These are phyloP conservation scores for Fusarium dimerum DNA, from an alignment of 2,329 filamentous ascomycete species.

Conservation along the genomic window DNA sequence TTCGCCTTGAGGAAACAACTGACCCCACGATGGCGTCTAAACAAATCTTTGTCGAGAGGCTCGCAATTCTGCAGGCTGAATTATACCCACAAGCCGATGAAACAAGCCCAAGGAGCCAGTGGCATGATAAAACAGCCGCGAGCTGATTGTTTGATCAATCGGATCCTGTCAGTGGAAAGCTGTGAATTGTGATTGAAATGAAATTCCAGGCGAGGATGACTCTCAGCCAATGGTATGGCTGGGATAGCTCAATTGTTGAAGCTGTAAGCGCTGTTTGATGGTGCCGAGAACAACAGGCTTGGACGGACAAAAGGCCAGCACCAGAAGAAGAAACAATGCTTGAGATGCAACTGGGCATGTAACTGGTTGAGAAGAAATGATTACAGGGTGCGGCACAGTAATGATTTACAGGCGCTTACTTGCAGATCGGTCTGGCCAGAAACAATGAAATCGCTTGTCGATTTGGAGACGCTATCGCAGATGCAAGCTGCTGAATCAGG, in stretches of 20 bases:
- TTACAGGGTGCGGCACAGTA: conserved; percentile 25
- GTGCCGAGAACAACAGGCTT: conserved; percentile 8
- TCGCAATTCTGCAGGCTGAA: conserved; percentile 13
- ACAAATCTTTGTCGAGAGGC: conserved; percentile 11
- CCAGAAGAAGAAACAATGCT: neutral
- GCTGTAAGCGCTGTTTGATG: conserved; percentile 27
- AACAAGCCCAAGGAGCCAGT: conserved; percentile 24
- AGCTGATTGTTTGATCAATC: conserved; percentile 4
- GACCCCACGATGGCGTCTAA: conserved; percentile 29
- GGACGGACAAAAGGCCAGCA: conserved; percentile 16
- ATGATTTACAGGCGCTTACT: conserved; percentile 17
- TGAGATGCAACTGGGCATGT: neutral
- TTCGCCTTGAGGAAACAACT: conserved; percentile 13
- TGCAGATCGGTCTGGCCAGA: conserved; percentile 11
- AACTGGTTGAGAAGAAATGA: conserved; percentile 13
- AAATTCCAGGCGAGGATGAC: conserved; percentile 12
- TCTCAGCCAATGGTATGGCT: conserved; percentile 18
- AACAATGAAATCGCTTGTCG: conserved; percentile 1
- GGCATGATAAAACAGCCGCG: conserved; percentile 28
- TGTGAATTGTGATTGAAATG: conserved; percentile 2
- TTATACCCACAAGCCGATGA: conserved; percentile 26
- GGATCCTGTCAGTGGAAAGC: neutral
- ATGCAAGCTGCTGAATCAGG: neutral
- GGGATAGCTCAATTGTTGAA: conserved; percentile 10
- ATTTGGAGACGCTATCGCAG: conserved; percentile 5